phyloP scores from a whole-genome alignment of 306 rosid genomes.

The Astragalus membranaceus region DNA sequence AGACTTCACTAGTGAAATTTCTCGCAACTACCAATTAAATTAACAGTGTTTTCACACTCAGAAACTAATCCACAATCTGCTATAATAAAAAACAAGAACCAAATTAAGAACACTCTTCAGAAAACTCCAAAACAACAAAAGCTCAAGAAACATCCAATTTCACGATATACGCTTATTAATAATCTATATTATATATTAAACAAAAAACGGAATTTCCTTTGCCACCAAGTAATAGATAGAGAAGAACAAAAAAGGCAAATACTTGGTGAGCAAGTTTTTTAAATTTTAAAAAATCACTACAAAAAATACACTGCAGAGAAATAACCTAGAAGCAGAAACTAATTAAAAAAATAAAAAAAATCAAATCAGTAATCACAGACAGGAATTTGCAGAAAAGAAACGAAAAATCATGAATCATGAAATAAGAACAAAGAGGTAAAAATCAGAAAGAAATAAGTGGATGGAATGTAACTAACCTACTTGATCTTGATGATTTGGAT shows the following conservation, averaged over 20 bases:
- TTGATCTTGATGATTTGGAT: not conserved
- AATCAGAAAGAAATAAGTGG: not conserved
- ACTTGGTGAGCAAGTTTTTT: not conserved
- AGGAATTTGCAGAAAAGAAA: not conserved
- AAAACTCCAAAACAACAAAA: not conserved
- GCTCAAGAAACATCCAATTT: not conserved
- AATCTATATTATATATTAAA: not conserved
- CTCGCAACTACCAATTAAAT: not conserved
- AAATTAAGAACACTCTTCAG: not conserved
- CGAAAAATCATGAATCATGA: not conserved
- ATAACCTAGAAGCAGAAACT: not conserved
- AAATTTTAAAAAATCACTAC: not conserved
- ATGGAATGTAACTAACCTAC: constrained; percentile 22
- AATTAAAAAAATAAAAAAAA: not conserved
- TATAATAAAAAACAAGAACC: not conserved
- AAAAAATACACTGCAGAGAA: not conserved
- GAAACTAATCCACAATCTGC: constrained; percentile 31
- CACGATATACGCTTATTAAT: not conserved
- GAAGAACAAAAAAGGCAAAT: not conserved
- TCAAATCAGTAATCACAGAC: not conserved
- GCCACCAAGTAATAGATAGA: constrained; percentile 24
- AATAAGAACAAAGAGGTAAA: not conserved
- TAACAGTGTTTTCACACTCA: not conserved
- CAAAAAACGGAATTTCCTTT: not conserved
- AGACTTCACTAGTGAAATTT: not conserved